Conservation (phyloP, 345 rosid genomes). For the Sonneratia caseolaris region DNA sequence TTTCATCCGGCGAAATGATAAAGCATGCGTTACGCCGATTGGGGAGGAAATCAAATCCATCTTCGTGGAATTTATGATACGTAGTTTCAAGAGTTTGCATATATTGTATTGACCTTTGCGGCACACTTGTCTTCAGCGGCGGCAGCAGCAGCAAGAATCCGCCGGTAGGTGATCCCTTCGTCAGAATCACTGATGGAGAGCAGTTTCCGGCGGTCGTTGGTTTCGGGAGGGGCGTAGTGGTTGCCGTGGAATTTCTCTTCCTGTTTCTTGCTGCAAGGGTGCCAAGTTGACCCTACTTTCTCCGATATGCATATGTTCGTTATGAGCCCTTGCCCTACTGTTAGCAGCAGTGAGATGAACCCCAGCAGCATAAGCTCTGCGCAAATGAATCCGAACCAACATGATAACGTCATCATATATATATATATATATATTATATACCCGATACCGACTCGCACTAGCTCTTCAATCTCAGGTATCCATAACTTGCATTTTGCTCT, state of each 20-base stretch:
- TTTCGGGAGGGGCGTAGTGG: not conserved
- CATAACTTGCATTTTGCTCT: too few species aligned
- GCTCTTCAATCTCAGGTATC: too few species aligned
- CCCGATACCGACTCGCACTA: too few species aligned
- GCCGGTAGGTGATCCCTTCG: not conserved
- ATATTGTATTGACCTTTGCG: not conserved
- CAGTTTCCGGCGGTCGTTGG: conserved; percentile 36
- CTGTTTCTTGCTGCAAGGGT: conserved; percentile 38
- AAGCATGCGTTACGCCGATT: too few species aligned
- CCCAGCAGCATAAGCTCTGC: conserved; percentile 89
- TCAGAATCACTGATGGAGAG: conserved; percentile 16
- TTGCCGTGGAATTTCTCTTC: not conserved
- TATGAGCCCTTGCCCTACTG: conserved; percentile 44
- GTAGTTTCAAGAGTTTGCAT: too few species aligned
- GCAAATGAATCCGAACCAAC: not conserved
- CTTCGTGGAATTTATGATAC: too few species aligned
- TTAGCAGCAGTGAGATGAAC: conserved; percentile 67
- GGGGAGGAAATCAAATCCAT: too few species aligned
- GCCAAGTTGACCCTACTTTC: conserved; percentile 46
- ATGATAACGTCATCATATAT: not conserved
- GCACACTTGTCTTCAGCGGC: conserved; percentile 3
- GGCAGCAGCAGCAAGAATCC: conserved; percentile 7
- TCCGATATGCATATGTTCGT: conserved; percentile 54
- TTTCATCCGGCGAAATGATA: too few species aligned
- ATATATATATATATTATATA: too few species aligned